Base-by-base conservation (phyloP, 306 rosid genomes). In the Prunus mongolica region DNA sequence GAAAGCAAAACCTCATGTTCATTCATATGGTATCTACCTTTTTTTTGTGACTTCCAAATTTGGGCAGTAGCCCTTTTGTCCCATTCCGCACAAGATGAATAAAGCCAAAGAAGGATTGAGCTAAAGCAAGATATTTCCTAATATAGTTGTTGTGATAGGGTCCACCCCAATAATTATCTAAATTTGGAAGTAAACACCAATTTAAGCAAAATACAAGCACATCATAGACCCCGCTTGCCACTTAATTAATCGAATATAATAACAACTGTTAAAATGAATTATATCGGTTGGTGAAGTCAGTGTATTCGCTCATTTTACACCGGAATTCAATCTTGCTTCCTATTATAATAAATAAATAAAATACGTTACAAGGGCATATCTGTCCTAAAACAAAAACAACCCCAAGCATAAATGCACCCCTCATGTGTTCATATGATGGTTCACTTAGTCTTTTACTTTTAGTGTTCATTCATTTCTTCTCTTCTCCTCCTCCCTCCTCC, bases 81-180 rank as follows among this genome's bases (percentile, higher is more conserved):
- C 19, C 44, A 52, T 56, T 34, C 50, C 69, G 28, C 66, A 55
- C 12, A 60, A 60, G 6, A 22, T 4, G 4, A 3, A 56, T 10
- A 8, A 54, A 25, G 66, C n/a, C 69, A 50, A 6, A 9, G 0
- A 60, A 30, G 3, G 3, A 12, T 25, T 41, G 25, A 71, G n/a
- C 41, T 28, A 51, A 41, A 41, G 14, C n/a, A 69, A 69, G 63
- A 67, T 47, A 52, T 80, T 86, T 82, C 90, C 86, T 63, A 55
- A 64, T 54, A 51, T 73, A 47, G 88, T 74, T 80, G 80, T 19
- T 34, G 41, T 38, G 67, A 45, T 65, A 4, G 12, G 71, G 47
- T 56, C 82, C 89, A 55, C 34, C 2, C 71, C 77, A 54, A 34
- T 25, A 54, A 46, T 77, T 73, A 73, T 44, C 87, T 82, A 71